Percentiles rank a stretch among this genome's conserved stretches.
Evolutionary conservation across 2,329 filamentous ascomycete species (phyloP).

Genomic region (Apiospora hydei): DNA sequence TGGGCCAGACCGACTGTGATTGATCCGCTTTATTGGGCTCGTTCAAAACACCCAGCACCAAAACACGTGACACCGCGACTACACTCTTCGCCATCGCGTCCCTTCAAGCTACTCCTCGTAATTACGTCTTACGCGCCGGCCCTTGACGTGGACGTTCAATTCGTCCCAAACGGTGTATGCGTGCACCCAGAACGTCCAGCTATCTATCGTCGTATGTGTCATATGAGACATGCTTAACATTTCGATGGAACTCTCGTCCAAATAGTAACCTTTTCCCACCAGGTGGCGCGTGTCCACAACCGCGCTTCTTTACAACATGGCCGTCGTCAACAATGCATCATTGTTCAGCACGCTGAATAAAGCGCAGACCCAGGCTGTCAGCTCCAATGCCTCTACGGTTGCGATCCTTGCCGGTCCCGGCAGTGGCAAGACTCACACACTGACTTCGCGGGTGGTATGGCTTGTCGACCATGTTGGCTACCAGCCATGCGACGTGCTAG

Average conservation of each 20-base stretch:
- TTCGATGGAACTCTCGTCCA: not conserved
- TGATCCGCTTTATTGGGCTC: not conserved
- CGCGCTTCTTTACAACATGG: conserved; percentile 24
- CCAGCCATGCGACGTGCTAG: conserved; percentile 86
- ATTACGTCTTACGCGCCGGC: not conserved
- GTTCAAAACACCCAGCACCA: not conserved
- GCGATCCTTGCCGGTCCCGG: conserved; percentile 73
- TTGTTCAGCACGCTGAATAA: conserved; percentile 59
- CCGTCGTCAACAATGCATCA: conserved; percentile 32
- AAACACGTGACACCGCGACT: conserved; percentile 12
- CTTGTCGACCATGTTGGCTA: conserved; percentile 76
- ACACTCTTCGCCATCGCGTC: not conserved
- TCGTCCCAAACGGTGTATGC: not conserved
- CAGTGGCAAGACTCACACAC: conserved; percentile 91
- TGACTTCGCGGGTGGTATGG: conserved; percentile 92
- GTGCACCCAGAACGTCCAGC: not conserved
- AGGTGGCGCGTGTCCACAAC: not conserved
- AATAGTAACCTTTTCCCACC: not conserved
- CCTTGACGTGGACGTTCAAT: not conserved
- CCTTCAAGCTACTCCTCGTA: not conserved
- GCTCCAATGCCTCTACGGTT: conserved; percentile 60
- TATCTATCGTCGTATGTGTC: not conserved
- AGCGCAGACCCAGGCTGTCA: conserved; percentile 64
- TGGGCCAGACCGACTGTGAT: not conserved
- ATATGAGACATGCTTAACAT: not conserved